Evolutionary conservation across 495 filamentous ascomycete species (phyloP).

Genomic region (Penicillium roqueforti): DNA sequence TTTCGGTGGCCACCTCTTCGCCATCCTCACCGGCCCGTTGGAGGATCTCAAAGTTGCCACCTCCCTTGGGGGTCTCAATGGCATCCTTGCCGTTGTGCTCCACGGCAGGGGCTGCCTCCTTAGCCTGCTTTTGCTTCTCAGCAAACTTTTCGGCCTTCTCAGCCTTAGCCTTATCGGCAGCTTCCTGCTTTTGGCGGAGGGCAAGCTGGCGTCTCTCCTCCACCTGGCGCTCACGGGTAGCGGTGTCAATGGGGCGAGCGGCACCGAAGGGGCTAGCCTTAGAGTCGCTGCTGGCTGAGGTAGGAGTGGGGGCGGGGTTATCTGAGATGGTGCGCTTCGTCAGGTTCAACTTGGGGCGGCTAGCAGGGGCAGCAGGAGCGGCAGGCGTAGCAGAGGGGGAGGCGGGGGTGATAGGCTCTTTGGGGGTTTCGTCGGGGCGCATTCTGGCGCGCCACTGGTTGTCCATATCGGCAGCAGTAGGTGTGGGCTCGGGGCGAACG

Average conservation of each 20-base stretch:
- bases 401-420: conserved; percentile 63
- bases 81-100: conserved; percentile 47
- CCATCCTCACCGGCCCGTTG: conserved; percentile 47
- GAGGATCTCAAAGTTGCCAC: conserved; percentile 52
- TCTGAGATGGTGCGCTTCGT: conserved; percentile 86
- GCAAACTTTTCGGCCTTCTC: conserved; percentile 54
- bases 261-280: conserved; percentile 92
- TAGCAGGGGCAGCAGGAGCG: conserved; percentile 45
- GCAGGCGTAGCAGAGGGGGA: conserved; percentile 41
- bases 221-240: conserved; percentile 78
- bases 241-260: conserved; percentile 84
- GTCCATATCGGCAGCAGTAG: conserved; percentile 82
- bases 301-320: conserved; percentile 43
- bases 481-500: conserved; percentile 61
- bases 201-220: conserved; percentile 78
- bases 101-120: conserved; percentile 47
- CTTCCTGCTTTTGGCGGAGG: conserved; percentile 76
- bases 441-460: conserved; percentile 82
- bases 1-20: conserved; percentile 32
- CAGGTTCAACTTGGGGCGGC: conserved; percentile 77
- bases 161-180: conserved; percentile 78
- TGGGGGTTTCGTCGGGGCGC: conserved; percentile 63
- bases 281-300: conserved; percentile 52
- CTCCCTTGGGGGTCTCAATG: conserved; percentile 39
- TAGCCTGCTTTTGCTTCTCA: conserved; percentile 43